Percentiles rank a stretch among this genome's conserved stretches.
These are phyloP conservation scores for Craterostigma plantagineum DNA, from an alignment of 257 asterid genomes.

Conservation along the genomic window DNA sequence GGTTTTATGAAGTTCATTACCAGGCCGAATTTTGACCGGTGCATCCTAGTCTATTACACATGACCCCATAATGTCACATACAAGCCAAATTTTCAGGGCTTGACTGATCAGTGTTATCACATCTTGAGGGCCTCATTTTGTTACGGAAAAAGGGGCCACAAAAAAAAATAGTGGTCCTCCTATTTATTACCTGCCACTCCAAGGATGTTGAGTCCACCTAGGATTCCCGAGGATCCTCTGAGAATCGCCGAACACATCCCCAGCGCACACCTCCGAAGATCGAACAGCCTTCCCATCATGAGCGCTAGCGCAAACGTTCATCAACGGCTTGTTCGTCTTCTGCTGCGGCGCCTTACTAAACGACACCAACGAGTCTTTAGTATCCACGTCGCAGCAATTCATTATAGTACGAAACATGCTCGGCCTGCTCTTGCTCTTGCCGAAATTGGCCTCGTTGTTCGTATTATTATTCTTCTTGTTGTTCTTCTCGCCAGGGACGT, in stretches of 20 bases:
- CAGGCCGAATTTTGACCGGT: too few species aligned
- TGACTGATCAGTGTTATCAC: too few species aligned
- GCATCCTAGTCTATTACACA: too few species aligned
- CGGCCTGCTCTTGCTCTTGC: constrained; percentile 28
- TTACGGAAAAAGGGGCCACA: too few species aligned
- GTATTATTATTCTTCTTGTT: constrained; percentile 20
- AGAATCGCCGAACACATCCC: constrained; percentile 45
- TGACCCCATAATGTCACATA: too few species aligned
- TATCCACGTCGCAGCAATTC: constrained; percentile 47
- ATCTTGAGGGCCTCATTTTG: too few species aligned
- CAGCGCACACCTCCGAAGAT: constrained; percentile 18
- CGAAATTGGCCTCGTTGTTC: constrained; percentile 7
- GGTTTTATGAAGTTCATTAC: too few species aligned
- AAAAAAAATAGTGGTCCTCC: too few species aligned
- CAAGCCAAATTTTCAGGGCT: too few species aligned
- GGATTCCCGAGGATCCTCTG: constrained; percentile 45
- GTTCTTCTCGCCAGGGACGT: constrained; percentile 14
- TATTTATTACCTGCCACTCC: constrained; percentile 31
- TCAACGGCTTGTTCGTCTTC: constrained; percentile 7
- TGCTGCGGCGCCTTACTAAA: constrained; percentile 11
- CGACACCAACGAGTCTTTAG: constrained; percentile 42
- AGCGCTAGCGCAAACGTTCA: constrained; percentile 15
- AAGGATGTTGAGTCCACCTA: constrained; percentile 29
- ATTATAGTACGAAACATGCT: constrained; percentile 41
- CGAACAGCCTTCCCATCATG: constrained; percentile 9